Conservation (phyloP, 805 yeast species). For the Ogataea salicorniae region DNA sequence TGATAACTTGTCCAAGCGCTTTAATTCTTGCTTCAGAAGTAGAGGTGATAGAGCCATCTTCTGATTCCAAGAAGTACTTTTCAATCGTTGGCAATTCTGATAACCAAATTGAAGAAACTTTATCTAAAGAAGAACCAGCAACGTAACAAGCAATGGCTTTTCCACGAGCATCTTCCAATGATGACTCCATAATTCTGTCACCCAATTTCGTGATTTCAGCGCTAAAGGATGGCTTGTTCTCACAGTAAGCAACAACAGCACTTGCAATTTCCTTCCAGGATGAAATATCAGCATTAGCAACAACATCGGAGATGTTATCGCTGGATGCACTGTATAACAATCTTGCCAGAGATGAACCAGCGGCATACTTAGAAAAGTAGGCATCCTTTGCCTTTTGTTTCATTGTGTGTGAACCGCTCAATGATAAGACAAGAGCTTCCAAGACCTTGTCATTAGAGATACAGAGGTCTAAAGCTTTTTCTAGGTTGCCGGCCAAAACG, state of each 20-base stretch:
- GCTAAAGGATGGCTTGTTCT: slow-evolving; percentile 45
- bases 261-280: slow-evolving; percentile 84
- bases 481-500: slow-evolving; percentile 57
- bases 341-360: slow-evolving; percentile 58
- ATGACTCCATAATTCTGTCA: slow-evolving; percentile 57
- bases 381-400: slow-evolving; percentile 66
- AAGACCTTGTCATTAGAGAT: slow-evolving; percentile 55
- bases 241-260: slow-evolving; percentile 54
- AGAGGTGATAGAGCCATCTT: slow-evolving; percentile 41
- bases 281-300: slow-evolving; percentile 65
- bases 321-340: slow-evolving; percentile 61
- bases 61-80: slow-evolving; percentile 37
- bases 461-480: slow-evolving; percentile 63
- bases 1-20: slow-evolving; percentile 76
- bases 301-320: slow-evolving; percentile 57
- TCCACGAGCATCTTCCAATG: slow-evolving; percentile 44
- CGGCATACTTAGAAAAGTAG: slow-evolving; percentile 57
- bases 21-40: slow-evolving; percentile 80
- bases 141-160: slow-evolving; percentile 74
- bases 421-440: slow-evolving; percentile 81
- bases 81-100: slow-evolving; percentile 52
- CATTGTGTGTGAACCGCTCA: slow-evolving; percentile 56
- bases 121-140: slow-evolving; percentile 77
- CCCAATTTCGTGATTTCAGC: slow-evolving; percentile 63
- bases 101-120: slow-evolving; percentile 79